Evolutionary conservation across 805 yeast genomes (phyloP).

Genomic region (Starmerella potacharoeniae): DNA sequence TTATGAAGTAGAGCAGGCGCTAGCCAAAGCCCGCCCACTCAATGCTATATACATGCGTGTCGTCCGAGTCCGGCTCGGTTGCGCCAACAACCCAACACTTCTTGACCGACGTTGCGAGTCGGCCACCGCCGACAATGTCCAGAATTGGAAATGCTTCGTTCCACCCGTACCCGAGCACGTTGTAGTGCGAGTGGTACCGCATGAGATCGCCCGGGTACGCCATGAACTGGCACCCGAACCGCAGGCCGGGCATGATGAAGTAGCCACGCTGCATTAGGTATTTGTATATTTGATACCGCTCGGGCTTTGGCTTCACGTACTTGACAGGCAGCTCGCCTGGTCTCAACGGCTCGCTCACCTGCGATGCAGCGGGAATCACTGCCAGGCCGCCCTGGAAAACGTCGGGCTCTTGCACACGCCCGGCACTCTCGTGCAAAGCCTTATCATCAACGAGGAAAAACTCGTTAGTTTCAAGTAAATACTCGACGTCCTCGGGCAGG

Average conservation of each 20-base stretch:
- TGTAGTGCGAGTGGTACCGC: conserved; percentile 76
- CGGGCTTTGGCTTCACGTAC: conserved; percentile 4
- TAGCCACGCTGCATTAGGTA: conserved; percentile 38
- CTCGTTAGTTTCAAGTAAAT: conserved; percentile 42
- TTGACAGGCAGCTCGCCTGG: background rate
- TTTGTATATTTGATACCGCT: conserved; percentile 31
- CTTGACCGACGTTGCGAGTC: conserved; percentile 86
- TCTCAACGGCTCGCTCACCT: background rate
- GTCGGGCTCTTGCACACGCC: background rate
- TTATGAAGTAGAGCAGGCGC: no score
- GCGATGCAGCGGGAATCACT: conserved; percentile 1
- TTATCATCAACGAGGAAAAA: conserved; percentile 36
- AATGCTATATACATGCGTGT: conserved; percentile 44
- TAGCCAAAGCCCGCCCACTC: conserved; percentile 98
- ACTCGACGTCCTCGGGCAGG: conserved; percentile 59
- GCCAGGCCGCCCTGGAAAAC: background rate
- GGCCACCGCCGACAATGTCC: conserved; percentile 68
- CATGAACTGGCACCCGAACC: conserved; percentile 82
- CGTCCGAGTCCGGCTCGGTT: conserved; percentile 22
- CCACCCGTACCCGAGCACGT: conserved; percentile 43
- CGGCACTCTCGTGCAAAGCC: conserved; percentile 8
- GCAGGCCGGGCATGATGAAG: conserved; percentile 67
- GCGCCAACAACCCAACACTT: conserved; percentile 57
- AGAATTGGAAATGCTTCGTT: conserved; percentile 45
- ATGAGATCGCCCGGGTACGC: conserved; percentile 95